Percentiles rank a stretch among this genome's conserved stretches.
phyloP scores from a whole-genome alignment of 352 stramenopile genomes.

The Stephanocyclus meneghinianus region DNA sequence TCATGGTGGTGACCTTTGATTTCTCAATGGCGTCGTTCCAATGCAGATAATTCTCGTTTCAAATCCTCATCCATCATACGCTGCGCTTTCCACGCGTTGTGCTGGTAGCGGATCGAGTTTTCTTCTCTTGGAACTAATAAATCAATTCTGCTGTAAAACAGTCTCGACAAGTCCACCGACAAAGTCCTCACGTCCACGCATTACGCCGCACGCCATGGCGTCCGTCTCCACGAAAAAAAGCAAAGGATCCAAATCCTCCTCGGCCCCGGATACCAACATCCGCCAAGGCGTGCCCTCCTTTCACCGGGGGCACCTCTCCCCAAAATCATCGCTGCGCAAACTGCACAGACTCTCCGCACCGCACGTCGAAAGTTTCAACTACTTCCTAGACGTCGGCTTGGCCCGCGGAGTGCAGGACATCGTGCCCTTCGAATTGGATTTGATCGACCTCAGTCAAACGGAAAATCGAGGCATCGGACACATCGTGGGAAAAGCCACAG shows the following conservation, averaged over 20 bases:
- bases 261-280: not conserved
- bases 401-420: constrained; percentile 90
- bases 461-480: constrained; percentile 74
- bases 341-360: constrained; percentile 87
- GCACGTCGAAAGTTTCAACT: constrained; percentile 99
- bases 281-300: constrained; percentile 63
- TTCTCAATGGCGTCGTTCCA: too few relatives aligned
- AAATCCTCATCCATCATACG: too few relatives aligned
- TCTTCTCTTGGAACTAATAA: too few relatives aligned
- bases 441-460: constrained; percentile 85
- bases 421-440: constrained; percentile 86
- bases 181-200: not conserved
- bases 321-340: constrained; percentile 51
- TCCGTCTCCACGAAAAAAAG: constrained; percentile 35
- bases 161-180: not conserved
- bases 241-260: constrained; percentile 10
- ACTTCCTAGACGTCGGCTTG: constrained; percentile 94
- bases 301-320: constrained; percentile 59
- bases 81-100: too few relatives aligned
- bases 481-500: constrained; percentile 30
- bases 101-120: too few relatives aligned
- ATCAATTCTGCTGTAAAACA: too few relatives aligned
- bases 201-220: not conserved
- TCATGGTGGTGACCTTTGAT: too few relatives aligned
- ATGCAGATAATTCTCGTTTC: too few relatives aligned